Evolutionary conservation across 192 early-diverging fungal genomes (phyloP).

Genomic region (Gryganskiella cystojenkinii): DNA sequence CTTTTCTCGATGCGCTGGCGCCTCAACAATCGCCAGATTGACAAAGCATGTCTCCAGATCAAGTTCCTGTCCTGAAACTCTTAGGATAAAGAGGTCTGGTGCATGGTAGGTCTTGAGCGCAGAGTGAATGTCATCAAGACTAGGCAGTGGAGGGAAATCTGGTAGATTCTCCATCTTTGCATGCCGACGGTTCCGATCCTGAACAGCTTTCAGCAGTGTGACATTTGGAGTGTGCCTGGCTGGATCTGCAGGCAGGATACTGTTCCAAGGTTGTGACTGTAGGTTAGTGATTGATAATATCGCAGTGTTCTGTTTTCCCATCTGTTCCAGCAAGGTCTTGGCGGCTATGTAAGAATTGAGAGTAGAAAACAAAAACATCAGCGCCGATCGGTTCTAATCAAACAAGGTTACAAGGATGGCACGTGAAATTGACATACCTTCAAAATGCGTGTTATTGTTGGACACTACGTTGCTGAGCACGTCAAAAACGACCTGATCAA

Average conservation of each 20-base stretch:
- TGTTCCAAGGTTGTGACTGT: conserved; percentile 3
- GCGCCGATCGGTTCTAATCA: too few species aligned
- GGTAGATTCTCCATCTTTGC: background rate
- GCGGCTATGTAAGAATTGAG: background rate
- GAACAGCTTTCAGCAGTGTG: conserved; percentile 6
- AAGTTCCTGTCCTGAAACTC: conserved; percentile 1
- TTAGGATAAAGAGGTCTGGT: conserved; percentile 1
- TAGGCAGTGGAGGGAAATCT: background rate
- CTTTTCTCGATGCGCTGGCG: conserved; percentile 10
- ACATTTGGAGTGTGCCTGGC: background rate
- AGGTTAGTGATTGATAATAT: background rate
- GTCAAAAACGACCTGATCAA: conserved; percentile 3
- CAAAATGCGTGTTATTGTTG: background rate
- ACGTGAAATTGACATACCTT: background rate
- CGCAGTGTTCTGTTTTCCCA: background rate
- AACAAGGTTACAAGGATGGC: background rate
- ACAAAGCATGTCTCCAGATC: conserved; percentile 13
- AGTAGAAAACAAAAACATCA: background rate
- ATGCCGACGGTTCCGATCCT: background rate
- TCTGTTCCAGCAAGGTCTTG: background rate
- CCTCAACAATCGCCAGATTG: conserved; percentile 20
- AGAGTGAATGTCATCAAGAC: conserved; percentile 2
- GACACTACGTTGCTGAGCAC: background rate
- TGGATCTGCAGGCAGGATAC: background rate
- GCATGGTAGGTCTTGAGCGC: conserved; percentile 14